phyloP scores from a whole-genome alignment of 1,284 basidiomycete genomes.

The Tilletia horrida region DNA sequence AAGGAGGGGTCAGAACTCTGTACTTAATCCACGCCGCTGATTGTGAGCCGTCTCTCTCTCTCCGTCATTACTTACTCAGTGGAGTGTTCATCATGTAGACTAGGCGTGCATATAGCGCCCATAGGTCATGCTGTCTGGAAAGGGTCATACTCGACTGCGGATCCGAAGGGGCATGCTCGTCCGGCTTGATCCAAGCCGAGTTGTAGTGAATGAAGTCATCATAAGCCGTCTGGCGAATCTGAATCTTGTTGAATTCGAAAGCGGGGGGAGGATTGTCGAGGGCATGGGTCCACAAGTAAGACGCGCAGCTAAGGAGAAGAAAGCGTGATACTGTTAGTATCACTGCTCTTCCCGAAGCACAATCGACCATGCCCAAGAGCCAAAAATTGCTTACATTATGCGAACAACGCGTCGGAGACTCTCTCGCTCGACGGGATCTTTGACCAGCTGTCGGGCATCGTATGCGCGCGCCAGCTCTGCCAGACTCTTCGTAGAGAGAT shows the following conservation, averaged over 20 bases:
- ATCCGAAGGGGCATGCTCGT: neutral
- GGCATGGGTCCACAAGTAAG: constrained; percentile 21
- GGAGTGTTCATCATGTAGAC: constrained; percentile 39
- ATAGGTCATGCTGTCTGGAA: constrained; percentile 24
- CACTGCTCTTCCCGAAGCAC: neutral
- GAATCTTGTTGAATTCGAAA: constrained; percentile 34
- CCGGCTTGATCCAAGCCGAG: constrained; percentile 32
- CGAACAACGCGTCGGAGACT: constrained; percentile 18
- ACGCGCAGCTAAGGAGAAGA: neutral
- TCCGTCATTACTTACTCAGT: constrained; percentile 24
- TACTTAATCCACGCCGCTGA: no score
- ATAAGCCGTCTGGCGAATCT: constrained; percentile 28
- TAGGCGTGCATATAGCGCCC: constrained; percentile 27
- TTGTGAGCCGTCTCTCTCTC: neutral
- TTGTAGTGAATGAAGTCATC: constrained; percentile 41
- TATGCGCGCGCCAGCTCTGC: constrained; percentile 1
- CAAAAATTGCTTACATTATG: constrained; percentile 14
- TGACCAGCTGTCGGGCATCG: constrained; percentile 20
- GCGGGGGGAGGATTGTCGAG: constrained; percentile 18
- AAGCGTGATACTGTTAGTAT: neutral
- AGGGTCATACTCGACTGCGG: neutral
- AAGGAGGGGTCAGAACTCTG: neutral
- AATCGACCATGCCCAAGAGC: neutral
- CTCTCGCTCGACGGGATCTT: constrained; percentile 17
- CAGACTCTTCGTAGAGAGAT: neutral